Evolutionary conservation across 805 yeast genomes (phyloP), one percentile per base, ranked within the genome.

Genomic region (Kodamaea fukazawae): DNA sequence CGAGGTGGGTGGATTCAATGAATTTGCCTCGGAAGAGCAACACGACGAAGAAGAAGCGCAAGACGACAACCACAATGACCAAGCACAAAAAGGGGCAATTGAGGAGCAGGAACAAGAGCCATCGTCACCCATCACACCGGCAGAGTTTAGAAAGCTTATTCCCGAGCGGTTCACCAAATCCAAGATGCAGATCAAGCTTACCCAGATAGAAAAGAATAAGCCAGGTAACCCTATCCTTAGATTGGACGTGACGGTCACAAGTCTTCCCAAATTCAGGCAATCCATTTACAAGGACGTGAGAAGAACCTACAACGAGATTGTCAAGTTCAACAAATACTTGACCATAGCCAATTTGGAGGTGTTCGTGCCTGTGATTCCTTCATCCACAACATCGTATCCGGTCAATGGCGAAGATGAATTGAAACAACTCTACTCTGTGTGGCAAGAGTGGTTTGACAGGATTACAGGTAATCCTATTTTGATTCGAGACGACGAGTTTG

Each of bases 401-500:
- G 68, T 79, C n/a, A 86, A 86, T 38, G 86, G 90, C 32, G 84
- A 84, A 20, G 97, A 91, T 46, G 95, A 87, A 53, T 73, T 71
- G 36, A 67, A 68, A 38, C 77, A 78, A 40, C 68, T 87, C 29
- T 63, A 72, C 34, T 50, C 50, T 11, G 75, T 76, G 34, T 73
- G 90, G 64, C 98, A 91, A 60, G 76, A 71, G 46, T 93, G 99
- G 99, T 82, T 93, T 49, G 77, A 82, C 52, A 68, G 95, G 36
- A 70, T 93, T 7, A 65, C 83, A 3, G 43, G 62, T 2, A 88
- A 87, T 54, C 95, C 96, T 7, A 75, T 91, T n/a, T 63, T 93
- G 34, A 74, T 86, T 9, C 73, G 89, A 13, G 95, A 88, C 59
- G 96, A 88, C 50, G 99, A 93, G 59, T 76, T 93, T 56, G 82